These are phyloP conservation scores for Pugionium dolabratum DNA, from an alignment of 345 rosid genomes.

Conservation along the genomic window DNA sequence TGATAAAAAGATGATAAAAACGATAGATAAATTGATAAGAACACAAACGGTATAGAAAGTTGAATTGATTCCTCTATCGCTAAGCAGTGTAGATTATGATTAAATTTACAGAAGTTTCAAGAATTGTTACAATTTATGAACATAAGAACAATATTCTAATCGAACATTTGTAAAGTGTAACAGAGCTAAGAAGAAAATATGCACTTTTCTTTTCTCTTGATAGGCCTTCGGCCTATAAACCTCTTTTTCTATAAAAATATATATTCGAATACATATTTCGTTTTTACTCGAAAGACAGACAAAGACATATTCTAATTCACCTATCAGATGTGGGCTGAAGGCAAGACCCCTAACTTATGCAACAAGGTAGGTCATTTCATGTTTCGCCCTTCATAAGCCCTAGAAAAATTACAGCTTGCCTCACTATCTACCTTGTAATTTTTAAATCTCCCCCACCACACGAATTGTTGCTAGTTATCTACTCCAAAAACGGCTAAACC, in stretches of 20 bases:
- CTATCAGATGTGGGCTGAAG: constrained; percentile 14
- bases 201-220: background rate
- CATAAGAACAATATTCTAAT: too few relatives aligned
- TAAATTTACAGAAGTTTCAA: too few relatives aligned
- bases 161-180: too few relatives aligned
- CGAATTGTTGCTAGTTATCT: constrained; percentile 35
- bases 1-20: too few relatives aligned
- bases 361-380: constrained; percentile 8
- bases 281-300: constrained; percentile 27
- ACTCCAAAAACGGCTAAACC: constrained; percentile 52
- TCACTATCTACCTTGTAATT: constrained; percentile 38
- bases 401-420: constrained; percentile 37
- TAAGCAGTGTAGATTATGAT: too few relatives aligned
- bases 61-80: too few relatives aligned
- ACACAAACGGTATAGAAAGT: too few relatives aligned
- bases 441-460: background rate
- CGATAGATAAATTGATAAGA: too few relatives aligned
- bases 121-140: too few relatives aligned
- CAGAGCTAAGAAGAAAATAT: background rate
- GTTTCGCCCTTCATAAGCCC: constrained; percentile 22
- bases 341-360: constrained; percentile 24
- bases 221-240: constrained; percentile 42
- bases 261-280: constrained; percentile 32
- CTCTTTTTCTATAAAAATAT: background rate
- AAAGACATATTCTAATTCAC: constrained; percentile 29